phyloP scores from a whole-genome alignment of 2,329 filamentous ascomycete genomes.

The Xylaria sp. region DNA sequence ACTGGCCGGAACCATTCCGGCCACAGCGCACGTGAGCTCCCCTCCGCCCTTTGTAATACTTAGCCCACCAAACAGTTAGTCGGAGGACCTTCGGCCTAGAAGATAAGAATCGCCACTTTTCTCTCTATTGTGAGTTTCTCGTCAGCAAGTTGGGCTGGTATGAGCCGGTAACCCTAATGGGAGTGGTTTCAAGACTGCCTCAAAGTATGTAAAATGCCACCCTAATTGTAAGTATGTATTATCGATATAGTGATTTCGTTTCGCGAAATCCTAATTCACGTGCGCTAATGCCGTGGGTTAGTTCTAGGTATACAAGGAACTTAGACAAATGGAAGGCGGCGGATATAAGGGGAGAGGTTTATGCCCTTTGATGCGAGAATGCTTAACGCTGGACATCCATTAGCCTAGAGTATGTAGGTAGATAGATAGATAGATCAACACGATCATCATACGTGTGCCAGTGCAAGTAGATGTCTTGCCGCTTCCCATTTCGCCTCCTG shows the following conservation, averaged over 20 bases:
- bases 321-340: too few species aligned
- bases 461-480: not conserved
- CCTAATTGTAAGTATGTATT: too few species aligned
- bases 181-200: too few species aligned
- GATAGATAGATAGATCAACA: not conserved
- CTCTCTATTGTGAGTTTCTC: not conserved
- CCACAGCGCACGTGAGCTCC: constrained; percentile 35
- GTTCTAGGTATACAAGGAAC: too few species aligned
- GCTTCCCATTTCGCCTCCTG: too few species aligned
- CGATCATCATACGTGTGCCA: too few species aligned
- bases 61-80: not conserved
- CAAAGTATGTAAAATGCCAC: too few species aligned
- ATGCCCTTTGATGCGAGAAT: too few species aligned
- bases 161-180: too few species aligned
- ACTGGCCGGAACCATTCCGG: constrained; percentile 40
- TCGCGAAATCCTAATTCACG: not conserved
- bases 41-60: constrained; percentile 11
- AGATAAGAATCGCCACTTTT: not conserved
- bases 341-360: too few species aligned
- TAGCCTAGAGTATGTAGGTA: not conserved
- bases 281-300: too few species aligned
- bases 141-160: not conserved
- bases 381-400: not conserved
- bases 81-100: too few species aligned
- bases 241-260: not conserved